Evolutionary conservation across 805 yeast genomes (phyloP), one percentile per base, ranked within the genome.

Genomic region (Pichia gijzeniarum): DNA sequence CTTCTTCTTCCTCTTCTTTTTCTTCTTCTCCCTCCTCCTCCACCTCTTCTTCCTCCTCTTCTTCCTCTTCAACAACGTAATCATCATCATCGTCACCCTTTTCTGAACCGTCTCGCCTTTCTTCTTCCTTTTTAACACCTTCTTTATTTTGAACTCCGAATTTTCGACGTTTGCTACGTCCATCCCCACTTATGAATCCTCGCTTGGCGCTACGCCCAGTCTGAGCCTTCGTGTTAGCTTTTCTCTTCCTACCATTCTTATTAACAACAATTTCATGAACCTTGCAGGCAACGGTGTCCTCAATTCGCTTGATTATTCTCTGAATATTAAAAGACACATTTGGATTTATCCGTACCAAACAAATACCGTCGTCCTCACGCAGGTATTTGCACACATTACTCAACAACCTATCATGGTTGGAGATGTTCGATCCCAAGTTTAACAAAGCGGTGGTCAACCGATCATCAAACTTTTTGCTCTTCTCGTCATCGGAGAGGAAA

Each of bases 341-440:
- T 4, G 57, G 48, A 38, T 52, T 53, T 18, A 53, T 33, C 14
- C 47, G 41, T 9, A 52, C 49, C 20, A 53, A 41, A 44, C 52
- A 48, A n/a, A 48, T 34, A 10, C 36, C 17, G 12, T 42, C 48
- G 32, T 52, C 53, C 2, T 41, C 49, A 13, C 35, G 44, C n/a
- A 63, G 32, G 38, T 56, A 53, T 7, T 46, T 49, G 20, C 51
- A 51, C 21, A 63, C 55, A 38, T 61, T 60, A 18, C 58, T 53
- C 9, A 67, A 57, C 31, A 65, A 46, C 27, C 69, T 63, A 20
- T 69, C 58, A 43, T 65, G 70, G 25, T 71, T 68, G 2, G 73
- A 59, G 19, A 69, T 62, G 48, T 71, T 72, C 3, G 75, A 63
- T 3, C 76, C 77, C 35, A 73, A 54, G 42, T 59, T 59, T 9